A percentile compares a stretch with the other conserved stretches of the same genome.
Conservation (phyloP, 31 red algal genomes). For the Odonthalia washingtoniensis region DNA sequence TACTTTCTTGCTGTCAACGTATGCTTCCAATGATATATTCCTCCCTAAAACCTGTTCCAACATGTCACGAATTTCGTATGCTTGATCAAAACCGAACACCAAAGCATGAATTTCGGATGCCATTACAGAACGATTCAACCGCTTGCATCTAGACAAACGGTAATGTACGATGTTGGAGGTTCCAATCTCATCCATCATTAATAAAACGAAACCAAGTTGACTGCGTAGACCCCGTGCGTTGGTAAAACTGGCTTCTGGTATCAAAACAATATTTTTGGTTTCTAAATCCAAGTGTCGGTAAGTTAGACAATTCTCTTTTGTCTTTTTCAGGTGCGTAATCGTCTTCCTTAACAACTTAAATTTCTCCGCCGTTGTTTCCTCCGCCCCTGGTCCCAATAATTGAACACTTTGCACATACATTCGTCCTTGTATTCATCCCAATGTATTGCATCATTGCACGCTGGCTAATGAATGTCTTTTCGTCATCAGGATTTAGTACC, state of each 20-base stretch:
- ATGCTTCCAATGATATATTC: not conserved
- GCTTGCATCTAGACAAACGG: not conserved
- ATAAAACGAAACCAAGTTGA: conserved; percentile 13
- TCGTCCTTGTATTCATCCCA: no score
- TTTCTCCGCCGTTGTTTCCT: no score
- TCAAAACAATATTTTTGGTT: not conserved
- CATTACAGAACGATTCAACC: conserved; percentile 18
- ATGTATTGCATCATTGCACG: no score
- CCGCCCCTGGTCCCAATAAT: no score
- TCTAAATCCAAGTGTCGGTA: not conserved
- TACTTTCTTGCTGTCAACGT: not conserved
- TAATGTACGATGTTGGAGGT: conserved; percentile 8
- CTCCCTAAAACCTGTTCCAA: not conserved
- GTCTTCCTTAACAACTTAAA: not conserved
- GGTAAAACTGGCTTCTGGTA: not conserved
- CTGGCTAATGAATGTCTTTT: no score
- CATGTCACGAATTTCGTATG: not conserved
- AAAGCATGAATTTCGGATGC: not conserved
- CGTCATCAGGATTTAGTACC: no score
- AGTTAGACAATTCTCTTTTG: not conserved
- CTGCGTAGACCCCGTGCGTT: not conserved
- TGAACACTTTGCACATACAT: no score
- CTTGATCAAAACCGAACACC: not conserved
- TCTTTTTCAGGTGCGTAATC: not conserved
- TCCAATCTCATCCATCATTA: not conserved